These are phyloP conservation scores for Nowakowskiella sp. DNA, from an alignment of 192 early-diverging fungal species.

Conservation along the genomic window DNA sequence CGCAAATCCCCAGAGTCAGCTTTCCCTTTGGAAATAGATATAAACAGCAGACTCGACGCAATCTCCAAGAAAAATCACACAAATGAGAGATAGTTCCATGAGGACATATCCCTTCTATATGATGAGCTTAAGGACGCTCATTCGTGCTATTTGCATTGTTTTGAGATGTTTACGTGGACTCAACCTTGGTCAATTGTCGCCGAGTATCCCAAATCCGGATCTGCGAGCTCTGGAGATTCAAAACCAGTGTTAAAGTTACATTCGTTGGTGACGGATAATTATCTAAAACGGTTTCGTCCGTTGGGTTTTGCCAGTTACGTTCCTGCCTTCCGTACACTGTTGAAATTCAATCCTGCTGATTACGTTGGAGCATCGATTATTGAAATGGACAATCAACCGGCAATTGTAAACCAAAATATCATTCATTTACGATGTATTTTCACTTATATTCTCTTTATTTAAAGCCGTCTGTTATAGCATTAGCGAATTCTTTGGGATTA, in stretches of 20 bases:
- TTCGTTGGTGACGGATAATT: neutral
- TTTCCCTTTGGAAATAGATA: neutral
- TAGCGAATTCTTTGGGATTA: no score
- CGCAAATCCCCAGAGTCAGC: neutral
- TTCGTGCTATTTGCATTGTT: neutral
- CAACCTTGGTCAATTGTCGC: neutral
- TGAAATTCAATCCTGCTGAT: no score
- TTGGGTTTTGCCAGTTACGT: no score
- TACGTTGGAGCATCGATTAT: no score
- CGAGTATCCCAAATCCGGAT: neutral
- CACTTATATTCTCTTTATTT: no score
- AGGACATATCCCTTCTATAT: neutral
- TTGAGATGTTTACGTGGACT: neutral
- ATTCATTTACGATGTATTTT: no score
- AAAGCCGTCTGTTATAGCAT: no score
- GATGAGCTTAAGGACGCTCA: neutral
- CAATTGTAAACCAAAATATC: no score
- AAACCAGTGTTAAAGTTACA: neutral
- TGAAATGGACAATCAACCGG: no score
- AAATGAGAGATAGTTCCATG: neutral
- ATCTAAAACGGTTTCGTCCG: neutral
- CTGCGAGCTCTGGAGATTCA: neutral
- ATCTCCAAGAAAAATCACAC: neutral
- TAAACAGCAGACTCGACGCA: neutral
- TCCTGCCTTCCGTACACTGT: no score